Base-by-base conservation (phyloP, 306 rosid species). In the Canavalia gladiata region DNA sequence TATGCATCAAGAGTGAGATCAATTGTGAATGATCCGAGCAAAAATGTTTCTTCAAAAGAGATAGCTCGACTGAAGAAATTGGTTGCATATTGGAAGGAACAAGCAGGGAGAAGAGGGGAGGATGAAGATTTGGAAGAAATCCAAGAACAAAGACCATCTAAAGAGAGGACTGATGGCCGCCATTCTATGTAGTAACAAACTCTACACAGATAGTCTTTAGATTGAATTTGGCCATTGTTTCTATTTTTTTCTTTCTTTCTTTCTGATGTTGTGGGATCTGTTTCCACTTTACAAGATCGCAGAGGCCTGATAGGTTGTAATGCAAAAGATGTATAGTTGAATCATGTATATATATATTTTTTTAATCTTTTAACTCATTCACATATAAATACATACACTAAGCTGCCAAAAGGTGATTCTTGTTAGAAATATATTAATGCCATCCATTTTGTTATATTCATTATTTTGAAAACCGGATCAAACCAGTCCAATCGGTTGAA, bases 1-100 rank as follows among this genome's bases (percentile, higher is more conserved):
- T 95, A 96, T 68, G 99, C 99, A 4, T 92, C 99, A 0, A 81
- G 99, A 55, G 98, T 96, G 75, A 88, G 98, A 58, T 90, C 98
- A 3, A 93, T 96, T 49, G 97, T 93, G 76, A 96, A 96, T 51
- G 99, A 96, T 83, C 98, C 99, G 2, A 93, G 91, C 87, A 92
- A 93, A 75, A 88, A 93, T 73, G 87, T 93, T 29, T 87, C 93
- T 13, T 95, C 97, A 0, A 96, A 96, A 87, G 98, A 96, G 85
- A 86, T 93, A 39, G 94, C 91, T 33, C 87, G 97, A 13, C 75
- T 96, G 88, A 96, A 90, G 75, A 96, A 90, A 74, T 25, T 90
- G 75, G 92, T 93, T 37, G 88, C 90, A 5, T 85, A 92, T 80
- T 93, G 99, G 99, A 92, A 96, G 80, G 98, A 96, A 47, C 98